Evolutionary conservation across 1,284 basidiomycete genomes (phyloP), one percentile per base, ranked within the genome.

Genomic region (Pyrrhoderma noxium): DNA sequence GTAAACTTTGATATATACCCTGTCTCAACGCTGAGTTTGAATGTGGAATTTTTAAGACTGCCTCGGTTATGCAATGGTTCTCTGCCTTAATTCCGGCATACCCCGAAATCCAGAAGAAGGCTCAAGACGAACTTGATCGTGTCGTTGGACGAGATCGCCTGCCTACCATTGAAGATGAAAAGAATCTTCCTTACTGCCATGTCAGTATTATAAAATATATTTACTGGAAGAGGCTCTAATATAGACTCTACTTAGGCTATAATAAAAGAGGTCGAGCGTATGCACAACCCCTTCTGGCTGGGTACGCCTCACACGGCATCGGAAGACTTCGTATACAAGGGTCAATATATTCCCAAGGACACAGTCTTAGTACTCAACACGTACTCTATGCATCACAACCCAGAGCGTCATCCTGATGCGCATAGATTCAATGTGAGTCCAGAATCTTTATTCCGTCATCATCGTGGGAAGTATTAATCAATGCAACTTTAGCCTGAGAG

Each of bases 211-310:
- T 19, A 16, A 13, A 13, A 35, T n/a, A 2, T 23, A 8, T 19
- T 14, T 46, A 14, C n/a, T 23, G 8, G 18, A 11, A 4, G 38
- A 40, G 5, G 38, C 5, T 22, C 38, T 40, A 5, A 16, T 40
- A 16, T 37, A 16, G 38, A 31, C 27, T 31, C 11, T 11, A 3
- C 19, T 31, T 25, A 14, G 38, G 45, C 49, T 25, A 51, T 51
- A 18, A 45, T 51, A 31, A 51, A 44, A 44, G 49, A 48, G 27
- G 58, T 61, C 35, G 52, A 48, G 22, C 59, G 66, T 59, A n/a
- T 51, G 61, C 70, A 70, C 55, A 61, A 63, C 34, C 69, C 70
- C 7, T 71, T 71, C 58, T 72, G 70, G 70, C 39, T 62, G 4
- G 58, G 57, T 27, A 60, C 58, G 2, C 58, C 60, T 2, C 60